A percentile compares a stretch with the other conserved stretches of the same genome.
These are phyloP conservation scores for Volvox reticuliferus DNA, from an alignment of 139 green algal species.

Conservation along the genomic window DNA sequence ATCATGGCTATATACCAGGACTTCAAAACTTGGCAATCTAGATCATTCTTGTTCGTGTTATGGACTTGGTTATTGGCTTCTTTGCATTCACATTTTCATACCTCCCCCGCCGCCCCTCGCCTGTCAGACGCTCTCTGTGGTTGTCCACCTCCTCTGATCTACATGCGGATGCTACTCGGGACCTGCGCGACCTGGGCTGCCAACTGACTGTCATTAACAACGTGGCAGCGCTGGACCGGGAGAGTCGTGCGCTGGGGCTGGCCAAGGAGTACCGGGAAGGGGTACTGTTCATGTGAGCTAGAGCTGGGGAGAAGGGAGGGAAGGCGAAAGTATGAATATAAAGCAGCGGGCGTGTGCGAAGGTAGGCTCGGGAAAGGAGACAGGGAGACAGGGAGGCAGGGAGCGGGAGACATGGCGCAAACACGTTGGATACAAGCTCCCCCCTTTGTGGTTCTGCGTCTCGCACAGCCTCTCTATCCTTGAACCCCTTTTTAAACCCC, in stretches of 20 bases:
- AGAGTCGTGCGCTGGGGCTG: conserved; percentile 73
- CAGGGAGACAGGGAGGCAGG: neutral
- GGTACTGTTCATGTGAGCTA: conserved; percentile 84
- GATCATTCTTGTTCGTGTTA: no score
- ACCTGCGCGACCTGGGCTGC: conserved; percentile 74
- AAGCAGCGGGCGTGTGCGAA: neutral
- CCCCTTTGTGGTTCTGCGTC: no score
- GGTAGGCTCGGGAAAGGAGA: neutral
- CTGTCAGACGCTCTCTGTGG: conserved; percentile 69
- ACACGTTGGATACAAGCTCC: no score
- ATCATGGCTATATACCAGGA: no score
- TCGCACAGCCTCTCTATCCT: no score
- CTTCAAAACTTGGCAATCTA: no score
- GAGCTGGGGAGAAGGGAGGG: conserved; percentile 17
- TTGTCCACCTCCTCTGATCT: conserved; percentile 82
- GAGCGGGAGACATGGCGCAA: no score
- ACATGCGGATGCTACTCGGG: conserved; percentile 79
- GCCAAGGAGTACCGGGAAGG: conserved; percentile 84
- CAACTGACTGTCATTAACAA: conserved; percentile 81
- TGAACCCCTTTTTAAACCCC: no score
- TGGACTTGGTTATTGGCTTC: neutral
- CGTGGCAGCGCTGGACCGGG: conserved; percentile 73
- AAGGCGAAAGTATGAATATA: neutral
- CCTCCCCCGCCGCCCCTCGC: neutral
- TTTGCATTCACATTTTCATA: neutral